These are phyloP conservation scores for Maudiozyma saulgeensis DNA, from an alignment of 805 yeast genomes.

Conservation along the genomic window DNA sequence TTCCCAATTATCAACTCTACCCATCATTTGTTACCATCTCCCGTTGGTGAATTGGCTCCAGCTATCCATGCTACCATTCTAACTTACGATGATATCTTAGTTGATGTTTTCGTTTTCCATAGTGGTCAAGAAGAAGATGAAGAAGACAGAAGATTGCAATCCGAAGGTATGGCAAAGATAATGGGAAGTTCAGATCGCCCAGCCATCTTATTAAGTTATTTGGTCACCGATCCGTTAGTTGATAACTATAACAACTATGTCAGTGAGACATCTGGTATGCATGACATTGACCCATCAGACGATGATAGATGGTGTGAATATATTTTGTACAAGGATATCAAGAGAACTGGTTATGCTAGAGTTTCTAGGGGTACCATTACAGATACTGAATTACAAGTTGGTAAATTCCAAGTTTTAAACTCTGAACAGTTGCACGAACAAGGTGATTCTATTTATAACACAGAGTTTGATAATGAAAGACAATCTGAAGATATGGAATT, in stretches of 20 bases:
- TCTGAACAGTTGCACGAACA: conserved; percentile 28
- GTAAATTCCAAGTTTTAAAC: conserved; percentile 60
- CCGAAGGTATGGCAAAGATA: conserved; percentile 60
- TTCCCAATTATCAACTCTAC: conserved; percentile 88
- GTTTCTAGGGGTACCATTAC: conserved; percentile 88
- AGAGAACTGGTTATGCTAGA: conserved; percentile 88
- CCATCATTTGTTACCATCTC: conserved; percentile 89
- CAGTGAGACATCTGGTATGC: conserved; percentile 73
- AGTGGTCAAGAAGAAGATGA: conserved; percentile 97
- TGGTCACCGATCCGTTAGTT: conserved; percentile 77
- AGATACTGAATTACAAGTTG: conserved; percentile 93
- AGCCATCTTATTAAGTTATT: conserved; percentile 75
- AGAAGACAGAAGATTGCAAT: conserved; percentile 84
- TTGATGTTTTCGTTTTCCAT: conserved; percentile 95
- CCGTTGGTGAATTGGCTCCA: conserved; percentile 96
- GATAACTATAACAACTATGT: conserved; percentile 93
- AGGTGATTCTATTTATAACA: conserved; percentile 40
- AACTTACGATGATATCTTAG: conserved; percentile 65
- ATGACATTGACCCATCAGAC: conserved; percentile 86
- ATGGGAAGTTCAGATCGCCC: conserved; percentile 83
- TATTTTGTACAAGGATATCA: conserved; percentile 76
- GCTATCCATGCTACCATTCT: conserved; percentile 94
- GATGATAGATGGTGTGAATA: conserved; percentile 99
- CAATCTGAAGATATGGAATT: conserved; percentile 52
- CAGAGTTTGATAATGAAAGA: conserved; percentile 45